These are phyloP conservation scores for Phytopythium kandeliae DNA, from an alignment of 352 stramenopile species.

Conservation along the genomic window DNA sequence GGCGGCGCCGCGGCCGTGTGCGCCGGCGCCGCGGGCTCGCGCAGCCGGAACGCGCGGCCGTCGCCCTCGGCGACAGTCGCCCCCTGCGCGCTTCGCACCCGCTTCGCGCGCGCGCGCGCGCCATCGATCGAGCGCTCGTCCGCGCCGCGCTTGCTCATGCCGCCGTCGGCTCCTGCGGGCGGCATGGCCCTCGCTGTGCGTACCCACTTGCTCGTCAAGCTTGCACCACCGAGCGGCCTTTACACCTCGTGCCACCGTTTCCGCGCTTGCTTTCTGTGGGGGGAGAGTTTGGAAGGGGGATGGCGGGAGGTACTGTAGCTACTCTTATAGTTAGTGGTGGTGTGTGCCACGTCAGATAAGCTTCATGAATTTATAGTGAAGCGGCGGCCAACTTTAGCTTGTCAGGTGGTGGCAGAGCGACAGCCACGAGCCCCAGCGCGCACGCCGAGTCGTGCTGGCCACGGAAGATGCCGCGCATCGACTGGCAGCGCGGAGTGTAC, in stretches of 20 bases:
- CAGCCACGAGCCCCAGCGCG: neutral
- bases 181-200: too few relatives aligned
- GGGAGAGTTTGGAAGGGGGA: too few relatives aligned
- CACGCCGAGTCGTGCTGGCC: slow-evolving; percentile 2
- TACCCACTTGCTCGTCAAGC: too few relatives aligned
- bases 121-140: neutral
- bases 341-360: neutral
- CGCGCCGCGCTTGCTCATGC: slow-evolving; percentile 4
- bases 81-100: neutral
- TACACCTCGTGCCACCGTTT: slow-evolving; percentile 10
- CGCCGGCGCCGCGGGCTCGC: neutral
- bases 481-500: slow-evolving; percentile 40
- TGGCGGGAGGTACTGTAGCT: neutral
- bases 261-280: too few relatives aligned
- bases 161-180: too few relatives aligned
- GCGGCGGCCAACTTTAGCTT: slow-evolving; percentile 1
- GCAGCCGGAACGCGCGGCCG: neutral
- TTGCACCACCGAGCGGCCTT: neutral
- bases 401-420: neutral
- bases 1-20: neutral
- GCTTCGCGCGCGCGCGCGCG: neutral
- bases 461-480: slow-evolving; percentile 21
- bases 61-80: neutral
- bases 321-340: neutral
- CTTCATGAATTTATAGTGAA: slow-evolving; percentile 3